Percentiles rank a stretch among this genome's conserved stretches.
These are phyloP conservation scores for Boletellus sp. DNA, from an alignment of 1,284 basidiomycete species.

Conservation along the genomic window DNA sequence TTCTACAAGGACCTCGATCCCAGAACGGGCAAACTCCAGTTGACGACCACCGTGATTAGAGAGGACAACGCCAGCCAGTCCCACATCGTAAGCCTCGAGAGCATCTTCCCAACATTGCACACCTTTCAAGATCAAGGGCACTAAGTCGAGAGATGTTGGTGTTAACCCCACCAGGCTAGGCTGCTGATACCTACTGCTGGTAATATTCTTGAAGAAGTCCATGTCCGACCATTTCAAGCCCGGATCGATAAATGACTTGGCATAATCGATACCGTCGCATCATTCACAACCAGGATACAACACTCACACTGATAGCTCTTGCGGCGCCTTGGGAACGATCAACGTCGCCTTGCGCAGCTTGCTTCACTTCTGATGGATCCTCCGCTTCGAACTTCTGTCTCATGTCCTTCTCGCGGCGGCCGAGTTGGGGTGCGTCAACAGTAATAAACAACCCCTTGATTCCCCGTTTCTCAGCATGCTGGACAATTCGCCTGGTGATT, in stretches of 20 bases:
- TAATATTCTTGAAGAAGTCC: constrained; percentile 85
- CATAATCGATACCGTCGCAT: constrained; percentile 6
- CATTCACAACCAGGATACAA: not conserved
- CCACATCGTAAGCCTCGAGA: constrained; percentile 80
- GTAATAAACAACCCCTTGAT: constrained; percentile 89
- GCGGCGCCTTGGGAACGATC: constrained; percentile 90
- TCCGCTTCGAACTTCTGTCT: constrained; percentile 90
- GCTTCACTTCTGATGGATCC: constrained; percentile 68
- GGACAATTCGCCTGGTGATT: constrained; percentile 79
- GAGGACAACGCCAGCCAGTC: constrained; percentile 81
- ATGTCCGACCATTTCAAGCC: constrained; percentile 85
- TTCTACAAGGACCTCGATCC: constrained; percentile 86
- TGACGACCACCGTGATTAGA: constrained; percentile 93
- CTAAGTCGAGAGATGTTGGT: constrained; percentile 33
- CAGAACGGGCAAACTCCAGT: constrained; percentile 87
- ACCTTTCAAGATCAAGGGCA: constrained; percentile 92
- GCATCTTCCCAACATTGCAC: constrained; percentile 95
- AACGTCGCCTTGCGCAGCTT: constrained; percentile 55
- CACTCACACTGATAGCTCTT: constrained; percentile 82
- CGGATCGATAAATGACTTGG: constrained; percentile 92
- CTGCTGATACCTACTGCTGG: constrained; percentile 57
- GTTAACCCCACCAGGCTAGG: not conserved
- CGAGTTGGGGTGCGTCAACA: constrained; percentile 90
- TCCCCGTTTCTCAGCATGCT: constrained; percentile 80
- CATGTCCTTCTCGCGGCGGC: constrained; percentile 93